Evolutionary conservation across 1,139 yeast genomes (phyloP).

Genomic region (Hansenula sp.): DNA sequence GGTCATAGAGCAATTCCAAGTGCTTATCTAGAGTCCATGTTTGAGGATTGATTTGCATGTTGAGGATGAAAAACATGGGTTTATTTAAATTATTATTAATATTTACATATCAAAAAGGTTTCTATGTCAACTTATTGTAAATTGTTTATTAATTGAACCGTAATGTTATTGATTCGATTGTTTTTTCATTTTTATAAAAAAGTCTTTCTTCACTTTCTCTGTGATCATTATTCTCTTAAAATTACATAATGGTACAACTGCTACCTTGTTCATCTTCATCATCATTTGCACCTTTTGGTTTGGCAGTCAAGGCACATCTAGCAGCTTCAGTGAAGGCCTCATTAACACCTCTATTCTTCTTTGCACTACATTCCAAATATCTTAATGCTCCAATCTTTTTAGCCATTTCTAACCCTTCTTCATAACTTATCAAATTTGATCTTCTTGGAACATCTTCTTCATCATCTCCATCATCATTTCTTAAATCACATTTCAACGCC

Average conservation of each 20-base stretch:
- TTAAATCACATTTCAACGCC: constrained; percentile 90
- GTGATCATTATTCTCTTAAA: background rate
- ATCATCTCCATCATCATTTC: constrained; percentile 47
- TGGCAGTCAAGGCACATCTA: constrained; percentile 89
- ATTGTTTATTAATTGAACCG: no score
- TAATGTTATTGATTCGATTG: no score
- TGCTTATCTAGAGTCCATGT: constrained; percentile 54
- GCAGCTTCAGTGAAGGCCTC: constrained; percentile 98
- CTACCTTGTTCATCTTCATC: constrained; percentile 39
- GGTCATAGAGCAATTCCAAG: constrained; percentile 42
- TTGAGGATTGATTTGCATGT: constrained; percentile 32
- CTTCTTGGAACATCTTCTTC: constrained; percentile 31
- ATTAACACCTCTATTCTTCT: constrained; percentile 90
- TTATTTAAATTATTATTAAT: background rate
- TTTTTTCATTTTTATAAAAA: no score
- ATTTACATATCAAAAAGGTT: background rate
- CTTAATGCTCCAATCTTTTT: constrained; percentile 81
- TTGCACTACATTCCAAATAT: constrained; percentile 91
- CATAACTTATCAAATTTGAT: constrained; percentile 64
- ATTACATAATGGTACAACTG: constrained; percentile 35
- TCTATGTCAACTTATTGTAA: no score
- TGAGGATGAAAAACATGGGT: background rate
- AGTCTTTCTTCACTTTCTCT: no score
- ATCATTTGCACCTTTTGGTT: constrained; percentile 71
- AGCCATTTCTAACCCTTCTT: constrained; percentile 84